These are phyloP conservation scores for Fusarium fujikuroi DNA, from an alignment of 2,329 filamentous ascomycete species.

Conservation along the genomic window DNA sequence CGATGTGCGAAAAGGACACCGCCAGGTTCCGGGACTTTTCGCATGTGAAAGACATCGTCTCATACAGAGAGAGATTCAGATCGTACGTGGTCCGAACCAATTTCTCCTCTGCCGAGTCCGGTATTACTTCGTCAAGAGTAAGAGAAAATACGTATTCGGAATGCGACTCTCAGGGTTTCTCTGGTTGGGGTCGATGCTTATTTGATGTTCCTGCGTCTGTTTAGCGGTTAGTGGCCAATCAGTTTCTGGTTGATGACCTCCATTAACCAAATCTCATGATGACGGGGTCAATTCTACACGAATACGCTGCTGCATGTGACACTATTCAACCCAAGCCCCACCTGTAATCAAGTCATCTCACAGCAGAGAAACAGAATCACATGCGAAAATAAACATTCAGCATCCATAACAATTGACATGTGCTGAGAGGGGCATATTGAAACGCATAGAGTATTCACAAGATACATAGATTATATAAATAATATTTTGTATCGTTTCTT, in stretches of 20 bases:
- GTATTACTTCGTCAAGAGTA: slow-evolving; percentile 31
- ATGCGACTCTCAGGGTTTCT: not conserved
- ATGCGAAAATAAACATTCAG: slow-evolving; percentile 9
- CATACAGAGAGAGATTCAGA: not conserved
- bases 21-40: slow-evolving; percentile 33
- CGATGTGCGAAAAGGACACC: slow-evolving; percentile 32
- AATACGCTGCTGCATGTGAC: slow-evolving; percentile 35
- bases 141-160: slow-evolving; percentile 16
- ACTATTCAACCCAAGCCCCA: slow-evolving; percentile 10
- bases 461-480: not conserved
- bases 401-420: not conserved
- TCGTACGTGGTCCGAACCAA: slow-evolving; percentile 31
- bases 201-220: slow-evolving; percentile 13
- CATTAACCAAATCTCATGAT: slow-evolving; percentile 12
- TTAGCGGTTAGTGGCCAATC: slow-evolving; percentile 19
- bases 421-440: not conserved
- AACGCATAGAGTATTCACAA: not conserved
- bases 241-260: slow-evolving; percentile 26
- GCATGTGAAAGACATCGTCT: slow-evolving; percentile 33
- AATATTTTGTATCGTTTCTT: slow-evolving; percentile 2
- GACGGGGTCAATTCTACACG: slow-evolving; percentile 22
- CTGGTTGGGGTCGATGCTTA: slow-evolving; percentile 3
- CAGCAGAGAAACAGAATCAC: slow-evolving; percentile 9
- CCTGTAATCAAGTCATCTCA: not conserved
- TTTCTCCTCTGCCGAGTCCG: slow-evolving; percentile 30